Base-by-base conservation (phyloP, 2,329 filamentous ascomycete genomes). In the Epichloe baconii region DNA sequence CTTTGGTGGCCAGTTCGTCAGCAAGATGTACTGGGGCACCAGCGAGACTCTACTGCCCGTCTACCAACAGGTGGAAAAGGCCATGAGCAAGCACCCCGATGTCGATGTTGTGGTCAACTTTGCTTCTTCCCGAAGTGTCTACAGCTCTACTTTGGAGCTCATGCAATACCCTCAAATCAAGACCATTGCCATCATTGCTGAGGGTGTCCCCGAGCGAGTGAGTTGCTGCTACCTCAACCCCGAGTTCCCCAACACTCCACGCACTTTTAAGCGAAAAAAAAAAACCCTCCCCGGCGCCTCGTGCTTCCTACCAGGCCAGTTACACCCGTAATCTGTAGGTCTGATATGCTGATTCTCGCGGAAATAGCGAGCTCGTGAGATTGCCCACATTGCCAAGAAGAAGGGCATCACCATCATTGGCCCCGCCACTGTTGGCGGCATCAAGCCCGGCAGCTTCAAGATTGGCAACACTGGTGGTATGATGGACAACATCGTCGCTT, bases 21-120 rank as follows among this genome's bases (percentile, higher is more conserved):
- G 89, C 84, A 98, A 98, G 85, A 97, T 98, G 93, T 98, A 98
- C 86, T 98, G 93, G 93, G 93, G 93, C 67, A 98, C 93, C 67
- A 96, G 89, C 76, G 93, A 98, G 80, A 98, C 93, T 57, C 84
- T 98, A 59, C 82, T 98, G 62, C 93, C 93, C 57, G 93, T 98
- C 69, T 98, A 98, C 82, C 91, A 98, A 77, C 81, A 88, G 66
- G 86, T 90, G 47, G 77, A 82, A 62, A 95, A 96, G 79, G 93
- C 93, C 62, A 83, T 96, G 68, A 81, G 82, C 71, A 98, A 98
- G 84, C 93, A 98, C 80, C 82, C 79, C 56, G 93, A 98, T 61
- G 93, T 97, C 58, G 93, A 98, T 70, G 90, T 89, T 52, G 87
- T 98, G 56, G 93, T 98, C 78, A 98, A 98, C 85, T 98, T 98